A percentile compares a stretch with the other conserved stretches of the same genome.
Evolutionary conservation across 2,329 filamentous ascomycete genomes (phyloP).

Genomic region (Exophiala mesophila): DNA sequence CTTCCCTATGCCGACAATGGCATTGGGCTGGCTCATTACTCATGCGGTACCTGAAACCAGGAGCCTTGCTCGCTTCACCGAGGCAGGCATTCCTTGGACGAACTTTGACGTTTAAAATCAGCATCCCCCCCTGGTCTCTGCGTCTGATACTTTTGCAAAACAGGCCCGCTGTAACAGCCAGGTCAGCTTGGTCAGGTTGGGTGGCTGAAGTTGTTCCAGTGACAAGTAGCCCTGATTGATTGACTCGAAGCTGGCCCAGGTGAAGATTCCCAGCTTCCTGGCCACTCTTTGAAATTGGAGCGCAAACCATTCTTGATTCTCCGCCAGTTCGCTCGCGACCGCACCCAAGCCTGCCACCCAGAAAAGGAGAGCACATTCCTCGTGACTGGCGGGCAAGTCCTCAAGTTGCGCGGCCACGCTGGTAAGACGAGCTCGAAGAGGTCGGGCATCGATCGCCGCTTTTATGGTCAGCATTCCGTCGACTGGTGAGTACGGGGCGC

Average conservation of each 20-base stretch:
- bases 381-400: not conserved
- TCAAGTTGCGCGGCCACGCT: not conserved
- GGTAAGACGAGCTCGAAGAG: constrained; percentile 4
- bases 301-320: constrained; percentile 20
- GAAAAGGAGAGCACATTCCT: constrained; percentile 9
- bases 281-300: constrained; percentile 16
- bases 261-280: constrained; percentile 9
- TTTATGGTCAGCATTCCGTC: not conserved
- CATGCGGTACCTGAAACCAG: too few relatives aligned
- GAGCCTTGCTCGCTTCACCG: too few relatives aligned
- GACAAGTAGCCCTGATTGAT: constrained; percentile 13
- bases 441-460: constrained; percentile 12
- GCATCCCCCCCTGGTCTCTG: too few relatives aligned
- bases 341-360: constrained; percentile 13
- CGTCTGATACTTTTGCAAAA: constrained; percentile 2
- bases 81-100: not conserved
- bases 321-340: constrained; percentile 10
- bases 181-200: constrained; percentile 8
- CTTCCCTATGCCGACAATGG: too few relatives aligned
- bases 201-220: constrained; percentile 8
- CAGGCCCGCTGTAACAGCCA: constrained; percentile 15
- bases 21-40: too few relatives aligned
- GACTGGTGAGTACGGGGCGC: constrained; percentile 4
- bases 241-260: constrained; percentile 11
- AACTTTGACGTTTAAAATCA: not conserved